phyloP scores from a whole-genome alignment of 306 rosid species.

The Herpetospermum pedunculosum region DNA sequence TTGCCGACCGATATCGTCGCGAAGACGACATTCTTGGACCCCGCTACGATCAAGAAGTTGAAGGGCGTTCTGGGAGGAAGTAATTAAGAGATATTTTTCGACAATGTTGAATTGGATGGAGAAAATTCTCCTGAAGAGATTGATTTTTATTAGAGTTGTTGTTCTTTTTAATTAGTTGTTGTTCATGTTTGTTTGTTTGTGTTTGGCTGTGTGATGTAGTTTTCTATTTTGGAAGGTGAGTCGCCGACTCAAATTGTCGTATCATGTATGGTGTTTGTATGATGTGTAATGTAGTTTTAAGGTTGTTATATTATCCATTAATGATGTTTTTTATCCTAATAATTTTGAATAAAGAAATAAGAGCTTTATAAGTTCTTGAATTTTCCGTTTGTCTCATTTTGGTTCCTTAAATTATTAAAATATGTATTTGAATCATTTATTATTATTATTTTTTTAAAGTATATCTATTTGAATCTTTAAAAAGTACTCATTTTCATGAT shows the following conservation, averaged over 20 bases:
- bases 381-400: too few relatives aligned
- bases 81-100: conserved; percentile 7
- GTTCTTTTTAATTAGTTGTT: neutral
- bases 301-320: neutral
- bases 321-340: neutral
- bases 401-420: too few relatives aligned
- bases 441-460: too few relatives aligned
- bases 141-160: neutral
- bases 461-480: too few relatives aligned
- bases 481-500: too few relatives aligned
- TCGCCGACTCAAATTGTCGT: neutral
- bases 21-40: conserved; percentile 46
- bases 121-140: neutral
- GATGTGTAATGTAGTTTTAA: neutral
- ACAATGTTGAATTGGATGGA: neutral
- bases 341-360: neutral
- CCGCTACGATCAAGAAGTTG: conserved; percentile 52
- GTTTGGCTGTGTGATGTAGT: neutral
- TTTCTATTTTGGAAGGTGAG: neutral
- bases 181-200: neutral
- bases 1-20: conserved; percentile 43
- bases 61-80: conserved; percentile 82
- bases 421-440: too few relatives aligned
- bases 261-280: neutral
- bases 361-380: neutral